These are phyloP conservation scores for Auriscalpium vulgare DNA, from an alignment of 768 basidiomycete species.

Conservation along the genomic window DNA sequence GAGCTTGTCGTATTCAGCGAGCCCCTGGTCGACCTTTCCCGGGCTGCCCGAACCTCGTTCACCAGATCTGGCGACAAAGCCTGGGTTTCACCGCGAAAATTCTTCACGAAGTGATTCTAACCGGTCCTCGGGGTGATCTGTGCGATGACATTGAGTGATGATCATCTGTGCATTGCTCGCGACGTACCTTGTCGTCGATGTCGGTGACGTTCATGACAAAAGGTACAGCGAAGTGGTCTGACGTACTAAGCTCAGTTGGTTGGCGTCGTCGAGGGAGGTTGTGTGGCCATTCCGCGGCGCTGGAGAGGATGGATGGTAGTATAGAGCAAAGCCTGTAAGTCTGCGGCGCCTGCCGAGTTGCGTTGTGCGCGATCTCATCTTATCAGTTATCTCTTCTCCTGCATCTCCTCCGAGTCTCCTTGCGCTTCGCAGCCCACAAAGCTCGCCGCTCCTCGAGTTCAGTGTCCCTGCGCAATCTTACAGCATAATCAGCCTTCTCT, in stretches of 20 bases:
- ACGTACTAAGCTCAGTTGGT: slow-evolving; percentile 52
- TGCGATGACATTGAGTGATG: not conserved
- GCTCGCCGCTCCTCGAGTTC: too few species aligned
- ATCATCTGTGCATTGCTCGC: not conserved
- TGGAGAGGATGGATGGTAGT: not conserved
- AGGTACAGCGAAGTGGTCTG: slow-evolving; percentile 94
- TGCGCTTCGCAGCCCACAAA: too few species aligned
- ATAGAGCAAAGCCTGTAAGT: not conserved
- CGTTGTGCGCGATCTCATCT: too few species aligned
- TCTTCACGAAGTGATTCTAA: slow-evolving; percentile 63
- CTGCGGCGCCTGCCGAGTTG: not conserved
- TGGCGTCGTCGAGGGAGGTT: slow-evolving; percentile 47
- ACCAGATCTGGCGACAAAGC: slow-evolving; percentile 53
- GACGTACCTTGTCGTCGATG: slow-evolving; percentile 90
- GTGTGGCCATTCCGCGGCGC: slow-evolving; percentile 42
- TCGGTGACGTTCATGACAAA: slow-evolving; percentile 99
- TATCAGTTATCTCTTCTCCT: too few species aligned
- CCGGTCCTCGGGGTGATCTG: slow-evolving; percentile 93
- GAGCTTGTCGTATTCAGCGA: slow-evolving; percentile 44
- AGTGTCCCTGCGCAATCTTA: too few species aligned
- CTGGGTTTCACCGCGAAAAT: slow-evolving; percentile 46
- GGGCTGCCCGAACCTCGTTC: slow-evolving; percentile 48
- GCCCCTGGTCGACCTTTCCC: slow-evolving; percentile 62
- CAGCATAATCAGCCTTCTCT: too few species aligned
- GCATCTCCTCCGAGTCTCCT: too few species aligned